Percentiles rank a stretch among this genome's conserved stretches.
Conservation (phyloP, 495 filamentous ascomycete genomes). For the Aspergillus sclerotioniger region DNA sequence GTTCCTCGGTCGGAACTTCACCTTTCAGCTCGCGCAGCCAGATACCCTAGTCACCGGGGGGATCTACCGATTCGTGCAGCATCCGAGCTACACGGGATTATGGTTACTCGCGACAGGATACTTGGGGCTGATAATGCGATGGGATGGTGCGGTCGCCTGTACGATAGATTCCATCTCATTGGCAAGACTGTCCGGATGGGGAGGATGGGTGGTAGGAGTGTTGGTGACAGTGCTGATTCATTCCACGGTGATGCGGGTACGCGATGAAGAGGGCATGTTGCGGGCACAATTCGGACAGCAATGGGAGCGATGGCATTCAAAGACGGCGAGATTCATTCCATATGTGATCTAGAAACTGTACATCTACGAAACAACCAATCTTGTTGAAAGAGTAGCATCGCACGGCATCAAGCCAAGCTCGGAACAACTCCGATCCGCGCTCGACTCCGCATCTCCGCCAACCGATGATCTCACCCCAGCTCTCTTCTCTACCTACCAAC, state of each 20-base stretch:
- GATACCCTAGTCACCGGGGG: conserved; percentile 39
- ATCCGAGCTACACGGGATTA: conserved; percentile 45
- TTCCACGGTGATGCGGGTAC: conserved; percentile 15
- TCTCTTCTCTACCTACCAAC: background rate
- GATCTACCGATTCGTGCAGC: conserved; percentile 43
- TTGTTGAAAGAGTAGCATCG: too few relatives aligned
- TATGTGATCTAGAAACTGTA: conserved; percentile 12
- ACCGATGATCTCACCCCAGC: background rate
- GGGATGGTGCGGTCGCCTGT: conserved; percentile 29
- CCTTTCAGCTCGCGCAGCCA: conserved; percentile 43
- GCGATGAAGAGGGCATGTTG: conserved; percentile 44
- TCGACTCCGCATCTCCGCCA: background rate
- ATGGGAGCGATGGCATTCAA: conserved; percentile 42
- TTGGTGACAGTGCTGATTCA: conserved; percentile 3
- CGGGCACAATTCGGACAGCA: conserved; percentile 31
- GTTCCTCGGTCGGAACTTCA: conserved; percentile 44
- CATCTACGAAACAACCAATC: too few relatives aligned
- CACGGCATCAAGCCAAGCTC: background rate
- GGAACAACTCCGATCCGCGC: background rate
- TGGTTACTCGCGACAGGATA: conserved; percentile 19
- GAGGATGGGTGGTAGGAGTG: background rate
- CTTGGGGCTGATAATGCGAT: conserved; percentile 26
- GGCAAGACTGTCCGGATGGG: conserved; percentile 16
- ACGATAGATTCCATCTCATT: conserved; percentile 15
- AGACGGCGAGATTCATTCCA: conserved; percentile 25